phyloP scores from a whole-genome alignment of 495 filamentous ascomycete species.

The Cairneyella variabilis region DNA sequence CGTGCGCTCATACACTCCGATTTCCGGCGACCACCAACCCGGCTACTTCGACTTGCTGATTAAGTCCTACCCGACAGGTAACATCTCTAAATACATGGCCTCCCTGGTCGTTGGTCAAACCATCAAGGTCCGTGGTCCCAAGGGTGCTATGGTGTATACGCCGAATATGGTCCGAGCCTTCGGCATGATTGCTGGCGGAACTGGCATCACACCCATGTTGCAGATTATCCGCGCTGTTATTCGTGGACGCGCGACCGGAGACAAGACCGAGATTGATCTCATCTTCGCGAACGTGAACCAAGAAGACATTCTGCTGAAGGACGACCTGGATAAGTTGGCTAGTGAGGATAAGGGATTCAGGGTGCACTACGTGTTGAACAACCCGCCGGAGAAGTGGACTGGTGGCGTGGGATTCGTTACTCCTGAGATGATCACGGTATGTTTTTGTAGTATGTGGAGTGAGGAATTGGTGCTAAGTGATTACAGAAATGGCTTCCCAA shows the following conservation, averaged over 20 bases:
- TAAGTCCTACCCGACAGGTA: conserved; percentile 95
- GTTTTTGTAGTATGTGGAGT: conserved; percentile 18
- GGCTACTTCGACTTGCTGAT: conserved; percentile 96
- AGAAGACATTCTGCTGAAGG: conserved; percentile 88
- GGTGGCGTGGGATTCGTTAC: conserved; percentile 94
- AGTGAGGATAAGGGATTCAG: conserved; percentile 74
- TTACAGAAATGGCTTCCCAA: conserved; percentile 74
- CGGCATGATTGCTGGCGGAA: conserved; percentile 97
- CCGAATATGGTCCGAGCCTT: conserved; percentile 93
- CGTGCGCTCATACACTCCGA: conserved; percentile 93
- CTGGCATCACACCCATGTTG: conserved; percentile 97
- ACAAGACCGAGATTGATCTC: conserved; percentile 84
- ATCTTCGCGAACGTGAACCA: conserved; percentile 94
- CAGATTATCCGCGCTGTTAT: conserved; percentile 91
- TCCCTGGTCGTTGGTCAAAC: conserved; percentile 76
- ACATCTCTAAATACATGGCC: conserved; percentile 90
- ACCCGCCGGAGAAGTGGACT: conserved; percentile 84
- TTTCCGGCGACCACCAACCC: conserved; percentile 85
- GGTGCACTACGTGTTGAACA: conserved; percentile 93
- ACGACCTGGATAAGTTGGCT: conserved; percentile 78
- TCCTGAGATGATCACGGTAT: conserved; percentile 89
- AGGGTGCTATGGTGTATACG: conserved; percentile 94
- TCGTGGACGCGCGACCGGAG: conserved; percentile 71
- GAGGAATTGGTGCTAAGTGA: conserved; percentile 9
- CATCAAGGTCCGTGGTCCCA: conserved; percentile 87